Evolutionary conservation across 805 yeast species (phyloP).

Genomic region (Hanseniaspora nectarophila): DNA sequence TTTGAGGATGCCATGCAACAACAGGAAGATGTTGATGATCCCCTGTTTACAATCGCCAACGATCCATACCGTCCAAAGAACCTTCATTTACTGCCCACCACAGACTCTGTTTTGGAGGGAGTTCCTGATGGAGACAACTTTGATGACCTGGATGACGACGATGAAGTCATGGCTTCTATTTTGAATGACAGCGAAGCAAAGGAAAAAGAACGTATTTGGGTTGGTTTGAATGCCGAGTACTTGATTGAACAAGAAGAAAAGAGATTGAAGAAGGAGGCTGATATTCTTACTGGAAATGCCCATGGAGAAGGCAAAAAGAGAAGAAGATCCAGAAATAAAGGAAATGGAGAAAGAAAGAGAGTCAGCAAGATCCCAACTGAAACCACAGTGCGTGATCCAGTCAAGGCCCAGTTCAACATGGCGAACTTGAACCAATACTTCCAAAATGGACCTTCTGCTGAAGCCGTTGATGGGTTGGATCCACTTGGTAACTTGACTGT

Average conservation of each 20-base stretch:
- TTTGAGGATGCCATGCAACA: slow-evolving; percentile 5
- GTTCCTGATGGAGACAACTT: slow-evolving; percentile 51
- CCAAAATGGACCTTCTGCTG: neutral
- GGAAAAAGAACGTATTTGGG: slow-evolving; percentile 77
- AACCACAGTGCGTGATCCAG: slow-evolving; percentile 17
- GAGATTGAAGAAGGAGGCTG: slow-evolving; percentile 73
- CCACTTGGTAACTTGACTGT: slow-evolving; percentile 18
- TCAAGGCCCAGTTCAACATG: slow-evolving; percentile 16
- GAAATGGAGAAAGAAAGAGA: slow-evolving; percentile 16
- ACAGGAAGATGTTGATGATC: slow-evolving; percentile 16
- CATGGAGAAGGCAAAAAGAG: slow-evolving; percentile 39
- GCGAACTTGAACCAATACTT: slow-evolving; percentile 19
- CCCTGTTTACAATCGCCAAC: slow-evolving; percentile 26
- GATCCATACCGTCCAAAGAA: slow-evolving; percentile 43
- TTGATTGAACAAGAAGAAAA: slow-evolving; percentile 75
- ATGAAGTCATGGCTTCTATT: slow-evolving; percentile 51
- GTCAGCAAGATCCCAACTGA: slow-evolving; percentile 19
- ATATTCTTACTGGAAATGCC: slow-evolving; percentile 68
- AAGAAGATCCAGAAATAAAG: slow-evolving; percentile 27
- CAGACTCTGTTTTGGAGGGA: slow-evolving; percentile 40
- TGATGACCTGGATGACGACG: slow-evolving; percentile 72
- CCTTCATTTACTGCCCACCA: slow-evolving; percentile 46
- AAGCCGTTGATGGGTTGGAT: slow-evolving; percentile 20
- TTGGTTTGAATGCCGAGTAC: slow-evolving; percentile 76
- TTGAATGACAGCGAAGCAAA: slow-evolving; percentile 58